Percentiles rank a stretch among this genome's conserved stretches.
phyloP scores from a whole-genome alignment of 495 filamentous ascomycete genomes.

The Penicillium soppii region DNA sequence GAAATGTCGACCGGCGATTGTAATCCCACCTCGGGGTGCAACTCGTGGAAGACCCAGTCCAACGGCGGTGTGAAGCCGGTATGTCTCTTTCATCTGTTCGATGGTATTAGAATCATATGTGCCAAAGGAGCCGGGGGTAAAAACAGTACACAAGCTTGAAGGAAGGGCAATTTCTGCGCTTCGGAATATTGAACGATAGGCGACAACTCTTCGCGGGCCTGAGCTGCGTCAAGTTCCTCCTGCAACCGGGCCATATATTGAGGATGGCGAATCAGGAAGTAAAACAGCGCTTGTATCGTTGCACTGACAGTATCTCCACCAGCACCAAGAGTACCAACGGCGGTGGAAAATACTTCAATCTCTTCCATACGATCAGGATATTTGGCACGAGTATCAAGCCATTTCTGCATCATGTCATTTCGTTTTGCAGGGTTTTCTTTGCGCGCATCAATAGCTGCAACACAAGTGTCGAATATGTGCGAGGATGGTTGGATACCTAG shows the following conservation, averaged over 20 bases:
- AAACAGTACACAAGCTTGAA: constrained; percentile 38
- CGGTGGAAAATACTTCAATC: constrained; percentile 37
- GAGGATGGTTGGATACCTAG: constrained; percentile 38
- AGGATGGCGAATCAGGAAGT: constrained; percentile 31
- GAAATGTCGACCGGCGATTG: constrained; percentile 33
- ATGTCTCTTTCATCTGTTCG: constrained; percentile 51
- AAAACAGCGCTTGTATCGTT: constrained; percentile 39
- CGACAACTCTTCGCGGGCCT: constrained; percentile 22
- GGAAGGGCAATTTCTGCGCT: constrained; percentile 30
- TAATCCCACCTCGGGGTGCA: constrained; percentile 27
- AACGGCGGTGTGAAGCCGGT: constrained; percentile 41
- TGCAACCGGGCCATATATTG: constrained; percentile 25
- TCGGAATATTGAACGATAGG: constrained; percentile 23
- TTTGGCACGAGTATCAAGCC: constrained; percentile 36
- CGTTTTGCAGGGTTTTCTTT: constrained; percentile 33
- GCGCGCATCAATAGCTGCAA: constrained; percentile 38
- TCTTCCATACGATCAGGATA: constrained; percentile 42
- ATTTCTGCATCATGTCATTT: constrained; percentile 46
- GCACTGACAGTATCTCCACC: constrained; percentile 46
- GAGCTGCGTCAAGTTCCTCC: constrained; percentile 38
- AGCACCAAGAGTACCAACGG: constrained; percentile 40
- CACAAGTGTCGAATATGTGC: constrained; percentile 42
- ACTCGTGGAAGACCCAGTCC: constrained; percentile 27
- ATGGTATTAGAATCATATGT: neutral
- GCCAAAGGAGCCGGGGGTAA: no score